A percentile compares a stretch with the other conserved stretches of the same genome.
phyloP scores from a whole-genome alignment of 1,139 yeast species.

The Diutina ranongensis region DNA sequence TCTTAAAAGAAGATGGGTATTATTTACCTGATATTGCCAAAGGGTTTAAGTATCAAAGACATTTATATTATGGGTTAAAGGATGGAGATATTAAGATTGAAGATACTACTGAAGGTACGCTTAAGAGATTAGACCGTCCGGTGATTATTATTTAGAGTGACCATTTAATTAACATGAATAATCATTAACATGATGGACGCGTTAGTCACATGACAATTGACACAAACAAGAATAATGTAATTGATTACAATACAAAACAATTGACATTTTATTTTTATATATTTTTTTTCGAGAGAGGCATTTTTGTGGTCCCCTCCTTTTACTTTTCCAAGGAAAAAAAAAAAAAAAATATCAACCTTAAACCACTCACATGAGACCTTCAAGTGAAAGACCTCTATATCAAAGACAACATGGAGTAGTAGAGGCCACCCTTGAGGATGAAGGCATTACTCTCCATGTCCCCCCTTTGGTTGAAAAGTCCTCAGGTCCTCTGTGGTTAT shows the following conservation, averaged over 20 bases:
- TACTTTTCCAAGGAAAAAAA: too few species aligned
- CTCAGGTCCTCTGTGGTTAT: slow-evolving; percentile 4
- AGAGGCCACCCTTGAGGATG: not conserved
- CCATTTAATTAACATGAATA: not conserved
- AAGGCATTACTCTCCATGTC: not conserved
- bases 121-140: not conserved
- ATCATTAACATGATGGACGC: too few species aligned
- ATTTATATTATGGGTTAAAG: slow-evolving; percentile 18
- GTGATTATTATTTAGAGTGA: not conserved
- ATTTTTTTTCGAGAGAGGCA: too few species aligned
- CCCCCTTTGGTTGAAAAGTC: too few species aligned
- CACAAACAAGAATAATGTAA: too few species aligned
- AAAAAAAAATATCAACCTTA: too few species aligned
- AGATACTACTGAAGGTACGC: not conserved
- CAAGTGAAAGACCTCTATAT: not conserved
- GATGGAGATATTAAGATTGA: slow-evolving; percentile 8
- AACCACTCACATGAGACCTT: slow-evolving; percentile 2
- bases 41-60: slow-evolving; percentile 15
- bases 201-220: not conserved
- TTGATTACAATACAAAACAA: not conserved
- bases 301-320: too few species aligned
- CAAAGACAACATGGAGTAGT: not conserved
- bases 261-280: too few species aligned
- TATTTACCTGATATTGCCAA: slow-evolving; percentile 16
- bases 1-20: slow-evolving; percentile 16